Evolutionary conservation across 1,284 basidiomycete genomes (phyloP).

Genomic region (Heterobasidion parviporum): DNA sequence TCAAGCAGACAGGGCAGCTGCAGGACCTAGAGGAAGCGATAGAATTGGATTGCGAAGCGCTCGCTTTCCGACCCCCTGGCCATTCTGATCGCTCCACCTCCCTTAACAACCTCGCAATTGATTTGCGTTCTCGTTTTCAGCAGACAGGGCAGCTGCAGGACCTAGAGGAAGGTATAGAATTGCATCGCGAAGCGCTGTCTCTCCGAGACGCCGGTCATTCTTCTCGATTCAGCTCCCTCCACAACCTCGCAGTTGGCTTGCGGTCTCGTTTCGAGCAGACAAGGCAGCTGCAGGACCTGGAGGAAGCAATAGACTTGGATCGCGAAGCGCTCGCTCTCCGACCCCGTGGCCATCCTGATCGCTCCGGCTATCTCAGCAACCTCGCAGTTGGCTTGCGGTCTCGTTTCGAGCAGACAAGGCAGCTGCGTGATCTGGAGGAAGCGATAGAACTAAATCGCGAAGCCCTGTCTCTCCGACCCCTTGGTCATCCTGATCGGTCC

Average conservation of each 20-base stretch:
- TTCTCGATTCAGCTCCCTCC: not conserved
- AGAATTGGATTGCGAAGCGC: not conserved
- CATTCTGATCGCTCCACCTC: not conserved
- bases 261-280: slow-evolving; percentile 12
- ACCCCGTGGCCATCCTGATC: slow-evolving; percentile 14
- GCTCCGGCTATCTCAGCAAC: not conserved
- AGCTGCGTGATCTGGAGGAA: not conserved
- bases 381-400: not conserved
- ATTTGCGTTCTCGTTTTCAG: slow-evolving; percentile 11
- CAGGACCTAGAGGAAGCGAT: not conserved
- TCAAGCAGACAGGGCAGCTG: not conserved
- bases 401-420: not conserved
- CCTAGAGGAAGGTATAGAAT: slow-evolving; percentile 20
- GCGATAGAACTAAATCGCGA: not conserved
- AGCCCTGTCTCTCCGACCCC: not conserved
- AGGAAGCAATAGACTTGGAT: slow-evolving; percentile 18
- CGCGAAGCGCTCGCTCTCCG: slow-evolving; percentile 15
- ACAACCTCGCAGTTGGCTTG: not conserved
- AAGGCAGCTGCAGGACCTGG: slow-evolving; percentile 19
- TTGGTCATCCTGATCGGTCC: slow-evolving; percentile 4
- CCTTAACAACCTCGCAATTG: not conserved
- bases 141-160: slow-evolving; percentile 16
- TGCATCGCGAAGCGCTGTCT: slow-evolving; percentile 15
- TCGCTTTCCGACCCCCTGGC: not conserved
- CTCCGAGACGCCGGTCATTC: slow-evolving; percentile 15